These are phyloP conservation scores for Ceratocystis cacaofunesta DNA, from an alignment of 2,329 filamentous ascomycete species.

Conservation along the genomic window DNA sequence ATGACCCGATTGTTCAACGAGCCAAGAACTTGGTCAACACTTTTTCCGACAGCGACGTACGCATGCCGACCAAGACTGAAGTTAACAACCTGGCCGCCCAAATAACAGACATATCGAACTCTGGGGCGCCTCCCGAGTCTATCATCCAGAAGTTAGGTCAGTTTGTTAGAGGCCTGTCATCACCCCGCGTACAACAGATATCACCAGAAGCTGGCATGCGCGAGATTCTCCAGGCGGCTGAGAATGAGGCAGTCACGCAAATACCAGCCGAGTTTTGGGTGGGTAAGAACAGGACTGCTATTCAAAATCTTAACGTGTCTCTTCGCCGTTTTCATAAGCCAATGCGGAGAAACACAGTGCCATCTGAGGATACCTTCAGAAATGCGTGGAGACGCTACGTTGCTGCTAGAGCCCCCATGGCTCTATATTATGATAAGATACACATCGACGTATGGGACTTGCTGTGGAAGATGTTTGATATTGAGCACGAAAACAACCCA, in stretches of 20 bases:
- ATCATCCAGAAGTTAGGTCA: conserved; percentile 14
- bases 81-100: conserved; percentile 20
- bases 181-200: conserved; percentile 8
- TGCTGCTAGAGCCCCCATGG: conserved; percentile 30
- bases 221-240: conserved; percentile 13
- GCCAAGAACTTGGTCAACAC: conserved; percentile 11
- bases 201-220: neutral
- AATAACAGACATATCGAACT: conserved; percentile 9
- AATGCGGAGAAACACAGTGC: conserved; percentile 7
- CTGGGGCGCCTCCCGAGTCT: conserved; percentile 9
- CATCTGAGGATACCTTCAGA: conserved; percentile 25
- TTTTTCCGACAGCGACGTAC: conserved; percentile 15
- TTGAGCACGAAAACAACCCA: conserved; percentile 34
- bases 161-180: conserved; percentile 14
- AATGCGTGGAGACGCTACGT: conserved; percentile 37
- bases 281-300: neutral
- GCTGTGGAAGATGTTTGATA: conserved; percentile 49
- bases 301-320: conserved; percentile 12
- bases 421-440: conserved; percentile 37
- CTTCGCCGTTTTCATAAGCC: conserved; percentile 17
- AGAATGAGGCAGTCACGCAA: conserved; percentile 11
- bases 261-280: conserved; percentile 6
- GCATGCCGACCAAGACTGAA: conserved; percentile 19
- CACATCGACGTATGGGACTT: conserved; percentile 46
- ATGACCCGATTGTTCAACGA: conserved; percentile 18